phyloP scores from a whole-genome alignment of 139 green algal genomes.

The Dunaliella sp. region DNA sequence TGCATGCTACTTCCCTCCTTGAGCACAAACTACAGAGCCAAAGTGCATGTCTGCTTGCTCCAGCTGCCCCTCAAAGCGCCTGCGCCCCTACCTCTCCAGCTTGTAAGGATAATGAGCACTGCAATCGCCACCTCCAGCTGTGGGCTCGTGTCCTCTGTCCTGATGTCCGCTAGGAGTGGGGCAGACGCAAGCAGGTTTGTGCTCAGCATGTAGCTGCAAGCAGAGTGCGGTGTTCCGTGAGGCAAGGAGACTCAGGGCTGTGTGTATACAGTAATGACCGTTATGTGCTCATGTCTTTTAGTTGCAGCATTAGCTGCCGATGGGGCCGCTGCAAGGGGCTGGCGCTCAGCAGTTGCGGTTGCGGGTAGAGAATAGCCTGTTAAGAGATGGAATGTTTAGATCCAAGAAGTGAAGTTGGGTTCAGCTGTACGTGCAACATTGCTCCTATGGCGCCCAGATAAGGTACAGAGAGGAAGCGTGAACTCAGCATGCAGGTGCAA shows the following conservation, averaged over 20 bases:
- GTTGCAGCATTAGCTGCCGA: too few relatives aligned
- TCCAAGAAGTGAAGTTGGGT: background rate
- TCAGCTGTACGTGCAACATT: too few relatives aligned
- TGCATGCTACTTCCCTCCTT: too few relatives aligned
- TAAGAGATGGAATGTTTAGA: background rate
- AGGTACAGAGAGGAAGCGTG: too few relatives aligned
- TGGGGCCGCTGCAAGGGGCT: too few relatives aligned
- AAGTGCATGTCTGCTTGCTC: too few relatives aligned
- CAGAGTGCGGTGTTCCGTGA: background rate
- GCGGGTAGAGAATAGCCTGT: background rate
- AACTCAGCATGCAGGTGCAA: background rate
- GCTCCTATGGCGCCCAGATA: too few relatives aligned
- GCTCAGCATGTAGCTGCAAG: background rate
- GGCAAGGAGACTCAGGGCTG: background rate
- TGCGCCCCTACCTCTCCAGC: background rate
- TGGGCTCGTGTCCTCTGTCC: background rate
- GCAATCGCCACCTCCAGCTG: background rate
- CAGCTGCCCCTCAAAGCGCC: too few relatives aligned
- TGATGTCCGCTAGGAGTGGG: background rate
- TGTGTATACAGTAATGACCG: background rate
- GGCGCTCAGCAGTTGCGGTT: background rate
- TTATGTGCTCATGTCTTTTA: background rate
- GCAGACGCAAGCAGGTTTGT: background rate
- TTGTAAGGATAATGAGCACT: background rate
- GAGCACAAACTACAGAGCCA: too few relatives aligned